phyloP scores from a whole-genome alignment of 1,284 basidiomycete genomes.

The Papiliotrema nemorosa region DNA sequence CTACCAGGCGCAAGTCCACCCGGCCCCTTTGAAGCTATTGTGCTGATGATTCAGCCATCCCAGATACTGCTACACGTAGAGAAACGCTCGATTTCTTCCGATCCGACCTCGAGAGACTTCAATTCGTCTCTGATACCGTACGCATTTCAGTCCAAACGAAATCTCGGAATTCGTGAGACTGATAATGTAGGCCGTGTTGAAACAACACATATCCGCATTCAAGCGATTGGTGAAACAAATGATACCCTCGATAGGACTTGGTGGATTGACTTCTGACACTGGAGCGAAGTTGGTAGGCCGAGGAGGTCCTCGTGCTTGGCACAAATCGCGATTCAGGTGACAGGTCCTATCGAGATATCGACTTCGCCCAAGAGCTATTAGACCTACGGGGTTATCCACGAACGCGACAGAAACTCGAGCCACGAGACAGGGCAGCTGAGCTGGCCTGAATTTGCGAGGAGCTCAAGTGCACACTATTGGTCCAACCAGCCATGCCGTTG shows the following conservation, averaged over 20 bases:
- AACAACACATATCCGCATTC: constrained; percentile 29
- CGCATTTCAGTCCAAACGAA: constrained; percentile 6
- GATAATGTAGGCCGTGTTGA: constrained; percentile 20
- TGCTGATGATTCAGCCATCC: constrained; percentile 33
- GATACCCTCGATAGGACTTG: constrained; percentile 32
- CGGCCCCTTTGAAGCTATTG: not conserved
- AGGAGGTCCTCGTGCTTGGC: no score
- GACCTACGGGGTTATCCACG: no score
- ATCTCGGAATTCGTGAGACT: not conserved
- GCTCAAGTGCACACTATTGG: no score
- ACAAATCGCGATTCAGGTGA: no score
- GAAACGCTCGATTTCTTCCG: constrained; percentile 48
- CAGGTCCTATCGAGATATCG: no score
- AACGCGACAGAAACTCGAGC: no score
- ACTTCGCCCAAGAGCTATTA: no score
- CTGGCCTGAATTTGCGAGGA: no score
- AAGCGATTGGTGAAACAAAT: constrained; percentile 35
- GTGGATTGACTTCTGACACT: constrained; percentile 20
- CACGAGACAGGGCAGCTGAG: no score
- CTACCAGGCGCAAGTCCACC: constrained; percentile 40
- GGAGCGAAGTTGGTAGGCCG: constrained; percentile 38
- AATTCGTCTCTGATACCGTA: constrained; percentile 35
- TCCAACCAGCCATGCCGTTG: no score
- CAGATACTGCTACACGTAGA: constrained; percentile 38
- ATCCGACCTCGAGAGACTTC: constrained; percentile 39